Evolutionary conservation across 768 basidiomycete species (phyloP).

Genomic region (Naganishia friedmannii): DNA sequence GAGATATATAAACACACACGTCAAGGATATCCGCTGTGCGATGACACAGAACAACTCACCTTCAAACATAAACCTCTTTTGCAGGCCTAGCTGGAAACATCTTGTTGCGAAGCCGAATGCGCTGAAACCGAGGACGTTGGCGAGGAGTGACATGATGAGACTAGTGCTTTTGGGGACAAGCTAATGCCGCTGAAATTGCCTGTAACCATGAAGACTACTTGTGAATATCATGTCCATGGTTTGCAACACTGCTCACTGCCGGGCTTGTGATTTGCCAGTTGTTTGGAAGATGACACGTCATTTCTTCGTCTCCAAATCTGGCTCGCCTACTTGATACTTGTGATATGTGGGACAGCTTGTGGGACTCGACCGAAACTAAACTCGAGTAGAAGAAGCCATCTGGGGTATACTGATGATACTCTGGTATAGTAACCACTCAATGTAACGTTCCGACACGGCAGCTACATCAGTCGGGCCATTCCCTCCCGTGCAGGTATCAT

Average conservation of each 20-base stretch:
- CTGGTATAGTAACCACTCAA: too few relatives aligned
- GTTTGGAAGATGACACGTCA: neutral
- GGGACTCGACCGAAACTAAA: too few relatives aligned
- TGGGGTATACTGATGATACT: too few relatives aligned
- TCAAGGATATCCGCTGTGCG: too few relatives aligned
- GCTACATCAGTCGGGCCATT: too few relatives aligned
- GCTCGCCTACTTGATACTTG: too few relatives aligned
- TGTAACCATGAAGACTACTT: neutral
- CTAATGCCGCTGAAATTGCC: too few relatives aligned
- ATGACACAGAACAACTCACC: conserved; percentile 59
- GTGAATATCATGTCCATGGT: neutral
- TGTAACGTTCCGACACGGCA: too few relatives aligned
- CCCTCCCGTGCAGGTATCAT: too few relatives aligned
- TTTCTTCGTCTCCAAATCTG: neutral
- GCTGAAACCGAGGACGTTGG: conserved; percentile 75
- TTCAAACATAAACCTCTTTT: conserved; percentile 71
- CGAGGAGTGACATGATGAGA: conserved; percentile 64
- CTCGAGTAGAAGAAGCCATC: too few relatives aligned
- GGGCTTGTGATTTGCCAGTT: neutral
- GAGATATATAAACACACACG: neutral
- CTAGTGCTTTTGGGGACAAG: neutral
- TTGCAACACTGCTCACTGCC: neutral
- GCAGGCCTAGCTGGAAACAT: conserved; percentile 81
- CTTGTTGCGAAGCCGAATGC: conserved; percentile 82
- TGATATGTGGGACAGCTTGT: too few relatives aligned